These are phyloP conservation scores for Pulveroboletus sp. DNA, from an alignment of 768 basidiomycete genomes.

Conservation along the genomic window DNA sequence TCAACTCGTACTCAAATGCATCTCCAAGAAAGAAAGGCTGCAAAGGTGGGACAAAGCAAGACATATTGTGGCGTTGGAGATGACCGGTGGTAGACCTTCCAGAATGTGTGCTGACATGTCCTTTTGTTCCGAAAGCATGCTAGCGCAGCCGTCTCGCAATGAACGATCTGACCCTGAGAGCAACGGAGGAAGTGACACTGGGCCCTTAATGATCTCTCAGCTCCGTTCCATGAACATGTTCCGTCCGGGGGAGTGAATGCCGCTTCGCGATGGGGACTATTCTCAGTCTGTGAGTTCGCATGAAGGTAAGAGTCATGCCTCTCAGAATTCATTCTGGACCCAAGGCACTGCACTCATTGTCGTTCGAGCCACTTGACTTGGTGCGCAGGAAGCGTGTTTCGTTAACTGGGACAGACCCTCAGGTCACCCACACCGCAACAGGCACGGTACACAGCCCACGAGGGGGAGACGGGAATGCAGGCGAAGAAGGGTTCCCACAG, in stretches of 20 bases:
- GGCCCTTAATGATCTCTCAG: constrained; percentile 75
- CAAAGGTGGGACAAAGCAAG: constrained; percentile 83
- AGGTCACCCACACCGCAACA: constrained; percentile 77
- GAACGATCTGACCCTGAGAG: constrained; percentile 55
- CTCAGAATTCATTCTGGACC: constrained; percentile 77
- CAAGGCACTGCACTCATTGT: constrained; percentile 25
- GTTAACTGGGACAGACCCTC: constrained; percentile 68
- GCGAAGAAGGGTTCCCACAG: neutral
- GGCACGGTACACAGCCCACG: constrained; percentile 65
- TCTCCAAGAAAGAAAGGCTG: constrained; percentile 84
- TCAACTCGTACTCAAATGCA: constrained; percentile 50
- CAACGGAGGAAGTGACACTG: constrained; percentile 67
- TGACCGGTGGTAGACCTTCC: constrained; percentile 69
- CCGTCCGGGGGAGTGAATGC: constrained; percentile 44
- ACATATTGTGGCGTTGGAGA: constrained; percentile 36
- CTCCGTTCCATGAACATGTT: constrained; percentile 71
- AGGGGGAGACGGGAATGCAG: constrained; percentile 43
- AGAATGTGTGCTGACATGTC: constrained; percentile 83
- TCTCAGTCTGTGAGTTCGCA: constrained; percentile 47
- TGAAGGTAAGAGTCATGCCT: constrained; percentile 81
- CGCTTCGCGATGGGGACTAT: constrained; percentile 31
- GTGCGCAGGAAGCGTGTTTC: constrained; percentile 12
- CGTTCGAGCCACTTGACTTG: constrained; percentile 12
- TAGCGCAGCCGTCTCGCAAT: constrained; percentile 2
- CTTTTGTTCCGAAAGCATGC: constrained; percentile 45